Conservation (phyloP, 257 asterid genomes). For the Nicotiana sylvestris region DNA sequence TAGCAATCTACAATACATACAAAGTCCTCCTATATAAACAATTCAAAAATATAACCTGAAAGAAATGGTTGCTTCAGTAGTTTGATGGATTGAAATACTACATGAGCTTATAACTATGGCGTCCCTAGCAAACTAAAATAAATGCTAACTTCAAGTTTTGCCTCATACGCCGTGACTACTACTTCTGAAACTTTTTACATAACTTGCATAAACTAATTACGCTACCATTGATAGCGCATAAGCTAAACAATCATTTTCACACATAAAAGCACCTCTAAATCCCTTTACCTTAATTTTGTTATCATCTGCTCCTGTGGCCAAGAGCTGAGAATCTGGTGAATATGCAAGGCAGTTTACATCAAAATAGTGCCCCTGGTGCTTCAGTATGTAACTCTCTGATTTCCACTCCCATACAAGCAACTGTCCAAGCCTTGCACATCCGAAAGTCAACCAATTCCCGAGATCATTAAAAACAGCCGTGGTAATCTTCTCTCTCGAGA, state of each 20-base stretch:
- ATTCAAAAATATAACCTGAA: neutral
- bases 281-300: constrained; percentile 80
- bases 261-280: neutral
- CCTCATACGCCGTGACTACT: neutral
- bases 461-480: constrained; percentile 74
- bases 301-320: constrained; percentile 99
- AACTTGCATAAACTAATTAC: neutral
- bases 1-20: neutral
- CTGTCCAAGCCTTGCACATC: constrained; percentile 97
- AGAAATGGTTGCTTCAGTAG: neutral
- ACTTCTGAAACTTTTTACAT: neutral
- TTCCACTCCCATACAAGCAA: constrained; percentile 99
- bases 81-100: neutral
- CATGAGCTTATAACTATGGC: neutral
- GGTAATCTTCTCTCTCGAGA: constrained; percentile 83
- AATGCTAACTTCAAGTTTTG: neutral
- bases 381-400: constrained; percentile 86
- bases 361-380: constrained; percentile 99
- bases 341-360: constrained; percentile 91
- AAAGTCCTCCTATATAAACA: neutral
- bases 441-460: constrained; percentile 93
- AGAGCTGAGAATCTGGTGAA: constrained; percentile 90
- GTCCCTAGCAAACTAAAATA: neutral
- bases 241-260: neutral
- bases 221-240: neutral